Conservation (phyloP, 306 rosid genomes). For the Begonia masoniana region DNA sequence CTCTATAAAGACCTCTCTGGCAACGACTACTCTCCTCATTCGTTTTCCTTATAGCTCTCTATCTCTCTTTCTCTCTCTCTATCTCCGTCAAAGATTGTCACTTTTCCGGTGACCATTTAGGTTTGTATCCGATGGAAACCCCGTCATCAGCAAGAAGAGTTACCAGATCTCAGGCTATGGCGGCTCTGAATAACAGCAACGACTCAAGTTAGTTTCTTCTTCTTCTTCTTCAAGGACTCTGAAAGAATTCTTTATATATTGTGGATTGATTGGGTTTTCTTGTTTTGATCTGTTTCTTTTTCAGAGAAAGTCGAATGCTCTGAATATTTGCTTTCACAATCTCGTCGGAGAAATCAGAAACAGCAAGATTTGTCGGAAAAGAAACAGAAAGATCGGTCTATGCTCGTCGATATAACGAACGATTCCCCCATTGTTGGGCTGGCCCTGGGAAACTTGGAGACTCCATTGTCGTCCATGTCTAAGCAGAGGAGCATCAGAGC, state of each 20-base stretch:
- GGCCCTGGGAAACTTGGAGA: slow-evolving; percentile 33
- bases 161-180: slow-evolving; percentile 51
- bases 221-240: neutral
- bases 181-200: slow-evolving; percentile 15
- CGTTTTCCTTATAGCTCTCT: neutral
- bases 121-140: slow-evolving; percentile 55
- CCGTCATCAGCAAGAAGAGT: slow-evolving; percentile 74
- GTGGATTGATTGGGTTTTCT: neutral
- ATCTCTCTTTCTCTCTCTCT: neutral
- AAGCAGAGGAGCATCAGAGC: slow-evolving; percentile 32
- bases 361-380: slow-evolving; percentile 9
- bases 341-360: slow-evolving; percentile 32
- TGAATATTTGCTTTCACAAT: slow-evolving; percentile 32
- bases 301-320: slow-evolving; percentile 49
- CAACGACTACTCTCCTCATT: neutral
- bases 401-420: slow-evolving; percentile 63
- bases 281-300: neutral
- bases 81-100: neutral
- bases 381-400: slow-evolving; percentile 46
- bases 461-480: slow-evolving; percentile 36
- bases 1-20: slow-evolving; percentile 21
- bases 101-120: neutral
- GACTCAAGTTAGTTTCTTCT: slow-evolving; percentile 13
- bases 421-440: slow-evolving; percentile 93
- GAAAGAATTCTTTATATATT: neutral